These are phyloP conservation scores for Globisporangium irregulare DNA, from an alignment of 352 stramenopile species.

Conservation along the genomic window DNA sequence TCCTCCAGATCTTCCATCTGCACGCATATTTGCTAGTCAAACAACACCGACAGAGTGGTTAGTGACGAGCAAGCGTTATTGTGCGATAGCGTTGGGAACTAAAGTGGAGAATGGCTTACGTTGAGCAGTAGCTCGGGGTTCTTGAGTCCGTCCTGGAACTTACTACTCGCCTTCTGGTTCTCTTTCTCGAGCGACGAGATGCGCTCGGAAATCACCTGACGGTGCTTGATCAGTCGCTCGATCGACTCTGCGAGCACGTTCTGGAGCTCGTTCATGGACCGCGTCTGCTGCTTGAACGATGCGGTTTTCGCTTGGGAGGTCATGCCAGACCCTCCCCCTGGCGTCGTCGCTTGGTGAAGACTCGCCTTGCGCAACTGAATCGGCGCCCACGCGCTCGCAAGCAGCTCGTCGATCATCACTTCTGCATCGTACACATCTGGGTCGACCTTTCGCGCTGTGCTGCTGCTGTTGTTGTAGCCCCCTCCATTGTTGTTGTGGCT, in stretches of 20 bases:
- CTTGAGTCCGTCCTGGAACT: constrained; percentile 62
- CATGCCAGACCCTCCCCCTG: not conserved
- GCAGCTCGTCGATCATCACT: constrained; percentile 77
- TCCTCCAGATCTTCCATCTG: constrained; percentile 85
- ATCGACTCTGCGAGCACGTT: constrained; percentile 55
- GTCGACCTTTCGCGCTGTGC: not conserved
- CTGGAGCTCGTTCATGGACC: constrained; percentile 65
- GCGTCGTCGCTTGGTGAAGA: not conserved
- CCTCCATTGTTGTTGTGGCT: not conserved
- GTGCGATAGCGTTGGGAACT: too few species aligned
- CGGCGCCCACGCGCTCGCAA: constrained; percentile 53
- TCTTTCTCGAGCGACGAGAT: constrained; percentile 64
- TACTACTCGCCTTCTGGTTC: constrained; percentile 47
- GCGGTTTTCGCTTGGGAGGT: constrained; percentile 13
- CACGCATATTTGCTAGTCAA: constrained; percentile 52
- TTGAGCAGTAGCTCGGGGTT: constrained; percentile 57
- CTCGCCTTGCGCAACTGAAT: constrained; percentile 19
- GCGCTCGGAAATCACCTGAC: constrained; percentile 48
- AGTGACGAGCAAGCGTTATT: not conserved
- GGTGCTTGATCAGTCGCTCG: constrained; percentile 52
- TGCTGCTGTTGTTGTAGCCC: not conserved
- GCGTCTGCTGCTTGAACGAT: constrained; percentile 58
- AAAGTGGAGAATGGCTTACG: constrained; percentile 20
- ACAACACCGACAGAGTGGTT: not conserved
- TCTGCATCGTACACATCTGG: constrained; percentile 48